Percentiles rank a stretch among this genome's conserved stretches.
Conservation (phyloP, 345 rosid species). For the Mercurialis annua region DNA sequence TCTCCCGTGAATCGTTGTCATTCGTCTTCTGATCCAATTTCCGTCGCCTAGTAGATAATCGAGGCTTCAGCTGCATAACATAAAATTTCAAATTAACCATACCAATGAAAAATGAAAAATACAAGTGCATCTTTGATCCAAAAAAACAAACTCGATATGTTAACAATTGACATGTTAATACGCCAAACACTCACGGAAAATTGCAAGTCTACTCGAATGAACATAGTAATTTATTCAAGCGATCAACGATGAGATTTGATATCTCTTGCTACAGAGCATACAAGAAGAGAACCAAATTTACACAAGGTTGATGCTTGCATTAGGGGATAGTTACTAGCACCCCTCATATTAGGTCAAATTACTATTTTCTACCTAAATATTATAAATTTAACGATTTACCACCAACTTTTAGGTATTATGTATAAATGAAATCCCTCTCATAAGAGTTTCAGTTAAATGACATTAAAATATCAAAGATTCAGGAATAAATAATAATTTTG, state of each 20-base stretch:
- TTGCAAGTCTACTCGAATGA: too few species aligned
- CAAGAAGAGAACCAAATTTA: not conserved
- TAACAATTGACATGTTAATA: not conserved
- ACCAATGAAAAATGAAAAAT: not conserved
- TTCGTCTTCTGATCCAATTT: constrained; percentile 24
- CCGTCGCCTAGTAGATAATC: constrained; percentile 35
- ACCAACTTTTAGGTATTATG: too few species aligned
- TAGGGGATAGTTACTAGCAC: too few species aligned
- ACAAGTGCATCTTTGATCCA: not conserved
- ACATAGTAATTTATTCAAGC: not conserved
- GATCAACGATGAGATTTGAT: not conserved
- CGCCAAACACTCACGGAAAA: not conserved
- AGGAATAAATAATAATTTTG: too few species aligned
- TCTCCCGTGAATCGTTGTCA: not conserved
- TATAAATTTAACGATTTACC: too few species aligned
- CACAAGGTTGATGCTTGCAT: not conserved
- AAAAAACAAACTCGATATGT: not conserved
- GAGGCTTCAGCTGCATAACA: constrained; percentile 53
- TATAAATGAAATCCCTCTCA: too few species aligned
- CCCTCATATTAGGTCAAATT: too few species aligned
- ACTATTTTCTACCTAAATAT: too few species aligned
- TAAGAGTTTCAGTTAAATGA: too few species aligned
- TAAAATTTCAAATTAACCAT: not conserved
- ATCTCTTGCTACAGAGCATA: not conserved
- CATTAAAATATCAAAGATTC: too few species aligned